Evolutionary conservation across 2,329 filamentous ascomycete species (phyloP).

Genomic region (Colletotrichum sp.): DNA sequence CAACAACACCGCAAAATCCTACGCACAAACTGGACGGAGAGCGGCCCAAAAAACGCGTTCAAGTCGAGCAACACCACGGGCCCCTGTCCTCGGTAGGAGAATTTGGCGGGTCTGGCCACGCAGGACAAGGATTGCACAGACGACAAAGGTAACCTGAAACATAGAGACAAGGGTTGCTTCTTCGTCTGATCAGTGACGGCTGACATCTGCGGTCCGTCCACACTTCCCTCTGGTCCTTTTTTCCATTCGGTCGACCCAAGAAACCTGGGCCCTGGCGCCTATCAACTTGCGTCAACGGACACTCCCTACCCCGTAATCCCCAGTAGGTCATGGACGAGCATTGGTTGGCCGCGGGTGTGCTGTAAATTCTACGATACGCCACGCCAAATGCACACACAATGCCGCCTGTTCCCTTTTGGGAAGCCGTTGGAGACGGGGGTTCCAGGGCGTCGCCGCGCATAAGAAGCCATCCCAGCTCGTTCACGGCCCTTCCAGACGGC

Average conservation of each 20-base stretch:
- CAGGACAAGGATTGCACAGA: constrained; percentile 14
- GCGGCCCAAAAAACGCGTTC: not conserved
- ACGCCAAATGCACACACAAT: not conserved
- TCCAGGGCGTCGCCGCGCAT: constrained; percentile 7
- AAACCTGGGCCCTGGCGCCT: not conserved
- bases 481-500: not conserved
- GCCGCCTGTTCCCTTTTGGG: constrained; percentile 2
- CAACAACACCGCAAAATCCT: not conserved
- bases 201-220: constrained; percentile 11
- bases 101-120: constrained; percentile 17
- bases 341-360: not conserved
- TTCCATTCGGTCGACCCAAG: not conserved
- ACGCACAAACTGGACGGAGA: not conserved
- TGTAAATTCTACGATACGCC: constrained; percentile 17
- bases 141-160: constrained; percentile 21
- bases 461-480: constrained; percentile 13
- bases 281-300: constrained; percentile 21
- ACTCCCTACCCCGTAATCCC: constrained; percentile 1
- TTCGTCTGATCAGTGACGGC: constrained; percentile 22
- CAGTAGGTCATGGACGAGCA: not conserved
- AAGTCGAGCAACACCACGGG: not conserved
- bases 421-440: not conserved
- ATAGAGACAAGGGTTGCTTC: constrained; percentile 8
- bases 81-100: constrained; percentile 10
- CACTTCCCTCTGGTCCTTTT: not conserved